These are phyloP conservation scores for Aegilops umbellulata DNA, from an alignment of 176 grass and related monocot genomes.

Conservation along the genomic window DNA sequence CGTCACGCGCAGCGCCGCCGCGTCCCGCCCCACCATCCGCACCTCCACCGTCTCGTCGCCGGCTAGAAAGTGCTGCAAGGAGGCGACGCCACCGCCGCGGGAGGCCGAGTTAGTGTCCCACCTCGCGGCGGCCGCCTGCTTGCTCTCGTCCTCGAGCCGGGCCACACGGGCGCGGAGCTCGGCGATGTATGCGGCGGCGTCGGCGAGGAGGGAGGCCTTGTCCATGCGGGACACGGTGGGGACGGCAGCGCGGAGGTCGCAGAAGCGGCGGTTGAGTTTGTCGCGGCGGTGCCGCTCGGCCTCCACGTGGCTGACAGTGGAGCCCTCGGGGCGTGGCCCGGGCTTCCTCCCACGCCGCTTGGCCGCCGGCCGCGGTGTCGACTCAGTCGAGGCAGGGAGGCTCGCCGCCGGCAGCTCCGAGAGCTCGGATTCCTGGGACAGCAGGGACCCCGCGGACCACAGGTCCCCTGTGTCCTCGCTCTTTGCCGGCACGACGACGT, in stretches of 20 bases:
- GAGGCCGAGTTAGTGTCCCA: conserved; percentile 3
- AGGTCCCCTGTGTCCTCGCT: neutral
- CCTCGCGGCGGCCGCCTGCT: conserved; percentile 9
- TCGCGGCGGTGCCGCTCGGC: conserved; percentile 75
- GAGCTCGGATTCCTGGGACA: conserved; percentile 34
- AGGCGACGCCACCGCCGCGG: conserved; percentile 4
- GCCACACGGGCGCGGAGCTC: conserved; percentile 50
- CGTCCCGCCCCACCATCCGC: conserved; percentile 34
- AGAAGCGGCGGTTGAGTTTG: conserved; percentile 77
- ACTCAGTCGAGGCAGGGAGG: neutral
- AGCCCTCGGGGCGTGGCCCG: conserved; percentile 4
- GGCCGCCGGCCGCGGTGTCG: neutral
- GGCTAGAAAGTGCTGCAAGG: neutral
- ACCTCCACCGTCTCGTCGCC: conserved; percentile 30
- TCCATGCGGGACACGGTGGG: conserved; percentile 86
- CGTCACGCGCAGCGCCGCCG: conserved; percentile 34
- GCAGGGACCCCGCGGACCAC: conserved; percentile 4
- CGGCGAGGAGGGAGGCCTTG: conserved; percentile 79
- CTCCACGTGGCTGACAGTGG: conserved; percentile 61
- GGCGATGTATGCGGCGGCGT: conserved; percentile 71
- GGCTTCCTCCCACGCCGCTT: conserved; percentile 48
- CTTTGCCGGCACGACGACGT: conserved; percentile 12
- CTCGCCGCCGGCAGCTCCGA: neutral
- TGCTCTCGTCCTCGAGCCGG: conserved; percentile 43
- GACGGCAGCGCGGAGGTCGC: conserved; percentile 66